Evolutionary conservation across 306 rosid species (phyloP), one percentile per base, ranked within the genome.

Genomic region (Gleditsia sinensis): DNA sequence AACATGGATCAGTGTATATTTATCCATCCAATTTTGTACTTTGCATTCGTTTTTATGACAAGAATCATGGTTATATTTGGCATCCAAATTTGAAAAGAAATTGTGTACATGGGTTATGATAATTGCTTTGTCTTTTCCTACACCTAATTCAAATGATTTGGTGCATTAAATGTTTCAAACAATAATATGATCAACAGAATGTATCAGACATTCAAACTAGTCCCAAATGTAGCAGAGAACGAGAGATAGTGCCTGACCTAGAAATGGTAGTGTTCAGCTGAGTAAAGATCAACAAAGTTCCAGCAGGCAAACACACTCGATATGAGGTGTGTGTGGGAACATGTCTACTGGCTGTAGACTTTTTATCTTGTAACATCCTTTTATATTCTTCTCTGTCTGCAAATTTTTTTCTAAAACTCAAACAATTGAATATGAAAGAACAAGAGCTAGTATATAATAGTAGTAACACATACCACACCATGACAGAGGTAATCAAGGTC

Each of bases 271-370:
- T 40, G 57, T 74, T 37, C 30, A 25, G 19, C 34, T 34, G 63
- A 73, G 60, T 60, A 37, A 54, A 69, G 65, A 75, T 86, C 82
- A 81, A 64, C 75, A 80, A 75, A 91, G 96, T 83, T 94, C 98
- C 80, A 91, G 81, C 36, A 88, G 82, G 86, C 95, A 91, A 28
- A 94, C 93, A 72, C 97, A 91, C 83, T 94, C 98, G 45, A 90
- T 88, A 80, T 94, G 98, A 74, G 96, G 98, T 62, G 98, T 91
- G 89, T 91, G 98, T 5, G 98, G 98, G 82, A 94, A 94, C 98
- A 94, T 94, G 85, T 94, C 97, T n/a, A 94, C 96, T 0, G 98
- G 91, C 69, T 90, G 98, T 43, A 94, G 30, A 74, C 96, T 75
- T 83, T 74, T 84, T 55, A 94, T 79, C 77, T 83, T 87, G 89